Conservation (phyloP, 441 rosid species). For the Mallotus repandus region DNA sequence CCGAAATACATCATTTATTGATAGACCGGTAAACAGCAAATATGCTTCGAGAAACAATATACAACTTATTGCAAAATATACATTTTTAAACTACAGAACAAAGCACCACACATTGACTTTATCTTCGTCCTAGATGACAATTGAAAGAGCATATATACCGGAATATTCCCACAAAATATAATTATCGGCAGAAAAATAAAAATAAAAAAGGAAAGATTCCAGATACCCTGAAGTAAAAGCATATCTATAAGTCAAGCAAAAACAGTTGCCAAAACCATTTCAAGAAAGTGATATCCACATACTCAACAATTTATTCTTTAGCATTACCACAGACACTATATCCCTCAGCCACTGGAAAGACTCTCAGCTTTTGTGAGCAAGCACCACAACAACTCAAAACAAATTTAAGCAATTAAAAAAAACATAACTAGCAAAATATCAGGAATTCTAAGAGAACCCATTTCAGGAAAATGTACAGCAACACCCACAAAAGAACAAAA, state of each 20-base stretch:
- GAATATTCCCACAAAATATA: conserved; percentile 53
- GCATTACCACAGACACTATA: conserved; percentile 21
- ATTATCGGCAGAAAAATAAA: no score
- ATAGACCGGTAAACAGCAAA: background rate
- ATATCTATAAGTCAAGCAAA: conserved; percentile 25
- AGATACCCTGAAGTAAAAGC: conserved; percentile 26
- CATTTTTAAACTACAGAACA: conserved; percentile 20
- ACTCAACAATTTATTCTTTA: no score
- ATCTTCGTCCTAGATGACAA: conserved; percentile 28
- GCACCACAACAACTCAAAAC: background rate
- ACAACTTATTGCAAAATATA: background rate
- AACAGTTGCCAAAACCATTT: conserved; percentile 21
- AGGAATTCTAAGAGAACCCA: conserved; percentile 21
- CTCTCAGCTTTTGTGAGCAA: conserved; percentile 24
- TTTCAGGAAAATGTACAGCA: conserved; percentile 11
- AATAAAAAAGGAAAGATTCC: conserved; percentile 25
- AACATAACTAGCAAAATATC: conserved; percentile 9
- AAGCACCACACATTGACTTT: conserved; percentile 44
- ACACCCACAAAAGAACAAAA: background rate
- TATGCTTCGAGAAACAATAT: background rate
- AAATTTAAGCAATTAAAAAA: conserved; percentile 9
- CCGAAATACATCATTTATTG: background rate
- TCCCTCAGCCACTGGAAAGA: conserved; percentile 16
- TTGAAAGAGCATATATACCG: conserved; percentile 40
- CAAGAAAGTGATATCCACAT: conserved; percentile 16